Evolutionary conservation across 106 monocot genomes (phyloP).

Genomic region (Dendrobium nobile): DNA sequence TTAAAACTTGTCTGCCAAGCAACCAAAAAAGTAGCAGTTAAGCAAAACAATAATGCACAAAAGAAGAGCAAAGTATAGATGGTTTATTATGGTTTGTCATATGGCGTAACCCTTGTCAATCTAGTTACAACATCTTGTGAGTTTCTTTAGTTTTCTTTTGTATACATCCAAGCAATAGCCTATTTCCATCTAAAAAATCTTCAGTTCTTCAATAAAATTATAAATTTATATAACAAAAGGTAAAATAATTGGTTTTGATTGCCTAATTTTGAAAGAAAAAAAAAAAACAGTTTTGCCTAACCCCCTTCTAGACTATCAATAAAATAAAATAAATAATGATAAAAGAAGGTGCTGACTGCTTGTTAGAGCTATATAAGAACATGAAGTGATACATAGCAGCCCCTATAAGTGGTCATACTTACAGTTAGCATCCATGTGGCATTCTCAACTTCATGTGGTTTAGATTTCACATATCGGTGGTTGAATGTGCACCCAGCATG

Average conservation of each 20-base stretch:
- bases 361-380: neutral
- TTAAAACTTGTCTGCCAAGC: too few relatives aligned
- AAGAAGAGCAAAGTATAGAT: too few relatives aligned
- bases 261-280: neutral
- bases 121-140: too few relatives aligned
- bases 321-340: neutral
- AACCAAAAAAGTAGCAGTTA: too few relatives aligned
- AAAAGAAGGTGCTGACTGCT: neutral
- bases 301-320: neutral
- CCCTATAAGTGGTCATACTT: constrained; percentile 13
- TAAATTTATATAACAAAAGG: neutral
- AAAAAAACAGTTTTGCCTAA: neutral
- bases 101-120: too few relatives aligned
- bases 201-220: too few relatives aligned
- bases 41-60: too few relatives aligned
- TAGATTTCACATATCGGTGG: constrained; percentile 88
- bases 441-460: constrained; percentile 79
- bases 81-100: too few relatives aligned
- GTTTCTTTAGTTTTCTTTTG: too few relatives aligned
- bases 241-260: neutral
- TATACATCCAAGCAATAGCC: too few relatives aligned
- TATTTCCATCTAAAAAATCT: neutral
- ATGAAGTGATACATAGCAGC: neutral
- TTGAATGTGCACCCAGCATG: constrained; percentile 87
- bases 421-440: constrained; percentile 97